These are phyloP conservation scores for Hygrophila difformis DNA, from an alignment of 257 asterid species.

Conservation along the genomic window DNA sequence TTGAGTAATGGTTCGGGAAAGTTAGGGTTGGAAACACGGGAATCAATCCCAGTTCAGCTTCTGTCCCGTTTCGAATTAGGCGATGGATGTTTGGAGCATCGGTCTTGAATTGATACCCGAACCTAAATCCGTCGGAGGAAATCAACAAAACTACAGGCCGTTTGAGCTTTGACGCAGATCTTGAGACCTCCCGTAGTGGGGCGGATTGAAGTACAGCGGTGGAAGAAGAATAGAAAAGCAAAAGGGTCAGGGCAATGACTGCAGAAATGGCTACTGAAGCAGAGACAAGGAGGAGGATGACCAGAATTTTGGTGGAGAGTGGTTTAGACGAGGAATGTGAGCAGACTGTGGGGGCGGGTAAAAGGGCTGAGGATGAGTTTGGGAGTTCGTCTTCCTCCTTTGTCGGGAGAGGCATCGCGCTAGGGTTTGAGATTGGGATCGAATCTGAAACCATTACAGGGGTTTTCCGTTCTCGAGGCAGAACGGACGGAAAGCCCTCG, in stretches of 20 bases:
- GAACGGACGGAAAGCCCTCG: too few relatives aligned
- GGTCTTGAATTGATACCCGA: conserved; percentile 64
- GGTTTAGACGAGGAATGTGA: conserved; percentile 10
- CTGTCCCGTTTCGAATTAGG: conserved; percentile 49
- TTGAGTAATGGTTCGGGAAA: conserved; percentile 65
- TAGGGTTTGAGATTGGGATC: background rate
- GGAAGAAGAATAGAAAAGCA: conserved; percentile 24
- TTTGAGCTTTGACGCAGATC: conserved; percentile 39
- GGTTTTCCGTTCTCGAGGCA: too few relatives aligned
- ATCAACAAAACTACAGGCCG: conserved; percentile 52
- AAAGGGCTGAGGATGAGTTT: conserved; percentile 30
- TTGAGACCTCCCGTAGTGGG: conserved; percentile 17
- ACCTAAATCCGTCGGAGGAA: conserved; percentile 65
- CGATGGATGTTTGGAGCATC: conserved; percentile 41
- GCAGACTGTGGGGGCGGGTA: conserved; percentile 21
- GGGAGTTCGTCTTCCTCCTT: conserved; percentile 23
- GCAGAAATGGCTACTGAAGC: conserved; percentile 41
- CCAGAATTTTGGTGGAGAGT: conserved; percentile 8
- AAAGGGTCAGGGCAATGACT: conserved; percentile 40
- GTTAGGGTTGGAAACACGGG: too few relatives aligned
- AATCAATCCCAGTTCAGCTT: too few relatives aligned
- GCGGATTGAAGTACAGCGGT: conserved; percentile 6
- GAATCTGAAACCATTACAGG: background rate
- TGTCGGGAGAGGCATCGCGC: conserved; percentile 15
- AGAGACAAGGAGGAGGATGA: conserved; percentile 29